A percentile compares a stretch with the other conserved stretches of the same genome.
Conservation (phyloP, 1,139 yeast species). For the Candida anutae region DNA sequence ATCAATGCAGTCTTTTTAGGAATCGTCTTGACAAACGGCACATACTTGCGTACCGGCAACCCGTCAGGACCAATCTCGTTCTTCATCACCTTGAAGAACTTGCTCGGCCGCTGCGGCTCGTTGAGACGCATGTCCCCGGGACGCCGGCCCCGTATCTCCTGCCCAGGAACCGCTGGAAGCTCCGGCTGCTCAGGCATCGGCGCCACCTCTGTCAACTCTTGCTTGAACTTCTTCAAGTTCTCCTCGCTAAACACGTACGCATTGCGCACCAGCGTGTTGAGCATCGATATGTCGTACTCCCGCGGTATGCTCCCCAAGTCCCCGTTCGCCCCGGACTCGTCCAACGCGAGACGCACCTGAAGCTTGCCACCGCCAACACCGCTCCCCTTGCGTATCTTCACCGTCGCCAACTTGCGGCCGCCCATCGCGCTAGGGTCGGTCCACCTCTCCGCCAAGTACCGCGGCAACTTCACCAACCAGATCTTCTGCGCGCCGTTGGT, state of each 20-base stretch:
- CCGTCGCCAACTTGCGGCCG: conserved; percentile 76
- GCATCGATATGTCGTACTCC: conserved; percentile 72
- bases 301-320: conserved; percentile 56
- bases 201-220: conserved; percentile 44
- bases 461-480: conserved; percentile 89
- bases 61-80: conserved; percentile 15
- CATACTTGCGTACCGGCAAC: conserved; percentile 32
- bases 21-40: conserved; percentile 72
- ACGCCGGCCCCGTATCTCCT: conserved; percentile 15
- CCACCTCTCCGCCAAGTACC: conserved; percentile 81
- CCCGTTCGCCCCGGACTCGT: conserved; percentile 21
- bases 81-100: conserved; percentile 24
- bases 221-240: conserved; percentile 63
- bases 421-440: conserved; percentile 50
- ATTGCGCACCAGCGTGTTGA: conserved; percentile 73
- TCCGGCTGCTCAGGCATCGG: conserved; percentile 44
- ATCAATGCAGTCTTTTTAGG: conserved; percentile 79
- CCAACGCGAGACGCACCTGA: conserved; percentile 52
- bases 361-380: conserved; percentile 27
- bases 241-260: conserved; percentile 89
- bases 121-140: too few species aligned
- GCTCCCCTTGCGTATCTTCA: conserved; percentile 51
- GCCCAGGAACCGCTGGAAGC: conserved; percentile 10
- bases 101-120: conserved; percentile 11
- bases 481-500: conserved; percentile 54